Evolutionary conservation across 306 rosid species (phyloP).

Genomic region (Prunus mume): DNA sequence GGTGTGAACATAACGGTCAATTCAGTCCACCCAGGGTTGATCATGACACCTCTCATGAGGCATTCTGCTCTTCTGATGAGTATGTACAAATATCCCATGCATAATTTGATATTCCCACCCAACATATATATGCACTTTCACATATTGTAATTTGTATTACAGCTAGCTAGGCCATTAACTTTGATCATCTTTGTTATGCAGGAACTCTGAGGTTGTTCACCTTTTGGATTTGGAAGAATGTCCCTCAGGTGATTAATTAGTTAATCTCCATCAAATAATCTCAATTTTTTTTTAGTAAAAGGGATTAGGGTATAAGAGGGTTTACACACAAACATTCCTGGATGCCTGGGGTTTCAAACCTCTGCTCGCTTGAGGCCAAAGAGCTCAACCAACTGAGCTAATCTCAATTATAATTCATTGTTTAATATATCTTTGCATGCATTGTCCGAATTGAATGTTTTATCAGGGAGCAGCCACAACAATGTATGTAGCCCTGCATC

Average conservation of each 20-base stretch:
- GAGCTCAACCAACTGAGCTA: too few species aligned
- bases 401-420: too few species aligned
- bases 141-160: too few species aligned
- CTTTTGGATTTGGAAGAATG: conserved; percentile 72
- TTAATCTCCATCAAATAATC: too few species aligned
- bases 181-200: conserved; percentile 15
- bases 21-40: conserved; percentile 84
- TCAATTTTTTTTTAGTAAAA: too few species aligned
- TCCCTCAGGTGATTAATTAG: conserved; percentile 61
- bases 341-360: too few species aligned
- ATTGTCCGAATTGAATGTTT: neutral
- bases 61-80: conserved; percentile 71
- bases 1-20: conserved; percentile 78
- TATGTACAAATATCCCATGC: conserved; percentile 27
- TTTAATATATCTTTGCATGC: neutral
- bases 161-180: neutral
- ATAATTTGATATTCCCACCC: too few species aligned
- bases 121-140: too few species aligned
- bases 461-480: conserved; percentile 87
- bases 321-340: too few species aligned
- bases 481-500: conserved; percentile 78
- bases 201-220: conserved; percentile 58
- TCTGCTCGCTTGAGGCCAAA: too few species aligned
- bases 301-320: too few species aligned
- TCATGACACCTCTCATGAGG: conserved; percentile 96